Base-by-base conservation (phyloP, 2,329 filamentous ascomycete genomes). In the Phialocephala subalpina region DNA sequence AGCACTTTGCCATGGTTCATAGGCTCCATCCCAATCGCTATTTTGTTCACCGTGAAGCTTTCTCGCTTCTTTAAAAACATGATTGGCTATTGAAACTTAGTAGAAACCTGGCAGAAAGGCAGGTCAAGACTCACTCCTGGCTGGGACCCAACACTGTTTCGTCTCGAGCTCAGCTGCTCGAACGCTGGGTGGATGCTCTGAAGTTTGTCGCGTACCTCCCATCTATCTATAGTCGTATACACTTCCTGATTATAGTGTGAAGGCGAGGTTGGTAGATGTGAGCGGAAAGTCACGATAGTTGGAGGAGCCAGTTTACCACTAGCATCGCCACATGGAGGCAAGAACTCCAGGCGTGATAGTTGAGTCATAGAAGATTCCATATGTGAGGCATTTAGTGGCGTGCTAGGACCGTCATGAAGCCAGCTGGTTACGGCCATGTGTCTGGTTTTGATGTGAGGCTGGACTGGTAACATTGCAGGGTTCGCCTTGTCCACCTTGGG, bases 211-310 rank as follows among this genome's bases (percentile, higher is more conserved):
- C 86, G 83, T 11, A 95, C 77, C 71, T 96, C 90, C 95, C 95
- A 98, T 68, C 91, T 87, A 69, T 93, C 90, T 68, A 98, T 83
- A 47, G 94, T 86, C 71, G 90, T 97, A 71, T 91, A 88, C 0
- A 87, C 82, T 36, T 89, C 87, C 69, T 90, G 87, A 49, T 85
- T 84, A 61, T 86, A 89, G 35, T 89, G 83, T 35, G 84, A 83
- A 70, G 81, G 83, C 63, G 82, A 80, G 69, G 79, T 78, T 62
- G 83, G 84, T 60, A 85, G 78, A 73, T 85, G 86, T 11, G 91
- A 91, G 67, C 93, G 93, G 35, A 94, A 85, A 0, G 91, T 90
- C 38, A 97, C 77, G 22, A 97, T 83, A 42, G 90, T 86, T 0
- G 89, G 87, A 40, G 86, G 81, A 16, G 67, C 61, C 20, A 70